Evolutionary conservation across 176 grass and related monocot species (phyloP).

Genomic region (Neostapfia colusana): DNA sequence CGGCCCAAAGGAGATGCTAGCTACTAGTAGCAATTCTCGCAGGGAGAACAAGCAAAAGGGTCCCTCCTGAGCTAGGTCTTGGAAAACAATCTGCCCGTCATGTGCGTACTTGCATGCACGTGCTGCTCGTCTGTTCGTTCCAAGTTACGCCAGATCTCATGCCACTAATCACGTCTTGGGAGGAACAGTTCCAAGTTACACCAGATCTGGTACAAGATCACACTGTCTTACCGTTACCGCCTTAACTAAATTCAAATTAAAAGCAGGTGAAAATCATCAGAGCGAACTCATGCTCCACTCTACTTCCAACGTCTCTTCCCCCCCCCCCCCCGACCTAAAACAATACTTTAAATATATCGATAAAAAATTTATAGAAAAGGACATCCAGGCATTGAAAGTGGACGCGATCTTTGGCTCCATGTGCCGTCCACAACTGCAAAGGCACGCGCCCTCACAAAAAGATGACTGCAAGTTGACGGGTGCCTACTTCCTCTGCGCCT

Average conservation of each 20-base stretch:
- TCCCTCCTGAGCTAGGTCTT: too few species aligned
- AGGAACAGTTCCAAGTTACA: too few species aligned
- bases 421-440: constrained; percentile 22
- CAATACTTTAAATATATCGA: not conserved
- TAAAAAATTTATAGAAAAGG: not conserved
- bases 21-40: not conserved
- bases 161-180: not conserved
- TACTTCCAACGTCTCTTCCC: not conserved
- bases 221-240: not conserved
- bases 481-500: too few species aligned
- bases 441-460: too few species aligned
- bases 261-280: not conserved
- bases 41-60: not conserved
- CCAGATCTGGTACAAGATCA: not conserved
- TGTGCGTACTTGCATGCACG: constrained; percentile 8
- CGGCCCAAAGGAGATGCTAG: too few species aligned
- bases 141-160: constrained; percentile 14
- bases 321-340: not conserved
- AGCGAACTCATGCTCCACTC: not conserved
- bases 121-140: not conserved
- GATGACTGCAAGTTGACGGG: too few species aligned
- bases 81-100: not conserved
- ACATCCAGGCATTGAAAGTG: not conserved
- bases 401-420: constrained; percentile 24
- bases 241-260: not conserved